Conservation (phyloP, 805 yeast species). For the Wickerhamiella vanderwaltii region DNA sequence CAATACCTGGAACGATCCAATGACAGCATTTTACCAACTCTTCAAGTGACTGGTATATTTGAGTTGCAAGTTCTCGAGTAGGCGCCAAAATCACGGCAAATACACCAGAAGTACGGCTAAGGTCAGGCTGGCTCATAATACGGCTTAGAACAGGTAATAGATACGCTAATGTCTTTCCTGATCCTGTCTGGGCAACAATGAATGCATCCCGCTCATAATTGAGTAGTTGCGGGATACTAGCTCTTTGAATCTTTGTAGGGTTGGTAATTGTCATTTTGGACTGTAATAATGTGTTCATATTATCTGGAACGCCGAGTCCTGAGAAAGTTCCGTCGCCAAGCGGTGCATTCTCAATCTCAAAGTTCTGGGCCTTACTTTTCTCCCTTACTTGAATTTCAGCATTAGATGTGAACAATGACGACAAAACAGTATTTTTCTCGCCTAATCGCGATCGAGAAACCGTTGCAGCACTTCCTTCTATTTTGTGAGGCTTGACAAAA, state of each 20-base stretch:
- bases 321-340: slow-evolving; percentile 53
- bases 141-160: slow-evolving; percentile 69
- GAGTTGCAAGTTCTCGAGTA: slow-evolving; percentile 88
- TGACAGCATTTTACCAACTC: slow-evolving; percentile 63
- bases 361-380: slow-evolving; percentile 7
- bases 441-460: slow-evolving; percentile 1
- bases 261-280: slow-evolving; percentile 36
- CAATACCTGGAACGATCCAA: slow-evolving; percentile 86
- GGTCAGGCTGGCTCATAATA: slow-evolving; percentile 42
- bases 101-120: slow-evolving; percentile 59
- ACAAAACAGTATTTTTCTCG: slow-evolving; percentile 48
- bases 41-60: slow-evolving; percentile 72
- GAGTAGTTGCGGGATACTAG: slow-evolving; percentile 55
- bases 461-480: no score
- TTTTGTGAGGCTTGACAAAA: neutral
- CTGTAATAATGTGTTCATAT: slow-evolving; percentile 42
- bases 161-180: slow-evolving; percentile 91
- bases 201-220: slow-evolving; percentile 50
- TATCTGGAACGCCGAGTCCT: slow-evolving; percentile 54
- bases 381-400: slow-evolving; percentile 35
- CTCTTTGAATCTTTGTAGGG: slow-evolving; percentile 82
- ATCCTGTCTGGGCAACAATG: slow-evolving; percentile 95
- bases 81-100: slow-evolving; percentile 87
- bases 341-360: slow-evolving; percentile 78
- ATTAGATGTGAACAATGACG: slow-evolving; percentile 72